Evolutionary conservation across 768 basidiomycete genomes (phyloP), one percentile per base, ranked within the genome.

Genomic region (Sporobolomyces phaffii): DNA sequence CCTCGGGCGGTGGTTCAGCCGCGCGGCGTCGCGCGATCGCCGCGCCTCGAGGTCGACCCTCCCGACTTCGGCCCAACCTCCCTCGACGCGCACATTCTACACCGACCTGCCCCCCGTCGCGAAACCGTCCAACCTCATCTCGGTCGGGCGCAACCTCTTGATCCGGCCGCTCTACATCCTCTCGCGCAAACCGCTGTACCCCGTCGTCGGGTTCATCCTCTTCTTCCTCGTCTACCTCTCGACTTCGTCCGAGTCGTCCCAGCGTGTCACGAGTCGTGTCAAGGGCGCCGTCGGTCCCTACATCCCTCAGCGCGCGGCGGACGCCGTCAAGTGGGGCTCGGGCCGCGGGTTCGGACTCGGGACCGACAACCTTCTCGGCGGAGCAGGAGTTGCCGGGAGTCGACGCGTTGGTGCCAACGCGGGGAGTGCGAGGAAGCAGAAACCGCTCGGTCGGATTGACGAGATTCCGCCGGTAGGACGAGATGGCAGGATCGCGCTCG

Each of bases 91-190:
- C 11, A 33, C 65, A 22, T 66, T 66, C 65, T 66, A 66, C 60
- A 17, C 45, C 15, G 60, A 61, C 9, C 11, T 31, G 6, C 47
- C 47, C 17, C 29, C 47, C 8, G 24, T 41, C 13, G 17, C 54
- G 56, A n/a, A 33, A 26, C 24, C 48, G 33, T 43, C 34, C 14
- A 41, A 38, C 26, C 34, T 59, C 1, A 45, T 60, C 49, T 26
- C 36, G 26, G 31, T 72, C 38, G 8, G 62, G 8, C 48, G 56
- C 33, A 60, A 66, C 53, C 17, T 70, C 40, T 9, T 67, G 45
- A 54, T 71, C 26, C 70, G 73, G 3, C 73, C 73, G 2, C 14
- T 73, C 44, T 69, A 68, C 59, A 41, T 73, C 44, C 67, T 73
- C 41, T 58, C 50, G 7, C 60, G 73, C 0, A 68, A 70, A 14